Percentiles rank a stretch among this genome's conserved stretches.
These are phyloP conservation scores for Capronia epimyces DNA, from an alignment of 2,329 filamentous ascomycete genomes.

Conservation along the genomic window DNA sequence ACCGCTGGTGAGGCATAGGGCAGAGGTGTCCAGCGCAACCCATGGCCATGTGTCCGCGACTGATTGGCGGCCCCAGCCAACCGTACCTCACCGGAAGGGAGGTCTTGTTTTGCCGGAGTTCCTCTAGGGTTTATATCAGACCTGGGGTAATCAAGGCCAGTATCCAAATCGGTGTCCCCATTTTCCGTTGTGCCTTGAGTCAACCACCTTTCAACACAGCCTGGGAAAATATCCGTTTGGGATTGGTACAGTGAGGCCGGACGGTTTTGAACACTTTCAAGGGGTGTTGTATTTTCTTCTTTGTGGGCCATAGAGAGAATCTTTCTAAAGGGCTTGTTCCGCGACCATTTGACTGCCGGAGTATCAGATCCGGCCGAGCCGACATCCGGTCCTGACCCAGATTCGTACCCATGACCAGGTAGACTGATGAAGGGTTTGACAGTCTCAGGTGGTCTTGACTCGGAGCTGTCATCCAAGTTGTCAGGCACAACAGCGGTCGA, in stretches of 20 bases:
- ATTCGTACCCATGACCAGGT: too few species aligned
- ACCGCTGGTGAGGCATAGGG: not conserved
- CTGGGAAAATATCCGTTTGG: not conserved
- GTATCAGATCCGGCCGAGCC: not conserved
- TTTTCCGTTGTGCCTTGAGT: not conserved
- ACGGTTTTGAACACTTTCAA: not conserved
- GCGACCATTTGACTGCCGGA: not conserved
- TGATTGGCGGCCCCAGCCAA: not conserved
- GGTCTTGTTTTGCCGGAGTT: not conserved
- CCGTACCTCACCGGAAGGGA: not conserved
- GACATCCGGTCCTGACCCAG: not conserved
- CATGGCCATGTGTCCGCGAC: not conserved
- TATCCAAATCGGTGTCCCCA: too few species aligned
- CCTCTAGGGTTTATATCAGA: too few species aligned
- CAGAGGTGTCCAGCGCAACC: not conserved
- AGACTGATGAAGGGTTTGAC: not conserved
- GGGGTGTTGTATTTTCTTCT: not conserved
- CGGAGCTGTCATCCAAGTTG: not conserved
- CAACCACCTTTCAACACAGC: not conserved
- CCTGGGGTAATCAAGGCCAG: too few species aligned
- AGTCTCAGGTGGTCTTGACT: not conserved
- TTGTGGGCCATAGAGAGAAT: not conserved
- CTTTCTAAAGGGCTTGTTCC: not conserved
- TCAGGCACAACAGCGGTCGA: constrained; percentile 6
- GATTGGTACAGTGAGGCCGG: not conserved